These are phyloP conservation scores for Talaromyces rugulosus DNA, from an alignment of 2,329 filamentous ascomycete species.

Conservation along the genomic window DNA sequence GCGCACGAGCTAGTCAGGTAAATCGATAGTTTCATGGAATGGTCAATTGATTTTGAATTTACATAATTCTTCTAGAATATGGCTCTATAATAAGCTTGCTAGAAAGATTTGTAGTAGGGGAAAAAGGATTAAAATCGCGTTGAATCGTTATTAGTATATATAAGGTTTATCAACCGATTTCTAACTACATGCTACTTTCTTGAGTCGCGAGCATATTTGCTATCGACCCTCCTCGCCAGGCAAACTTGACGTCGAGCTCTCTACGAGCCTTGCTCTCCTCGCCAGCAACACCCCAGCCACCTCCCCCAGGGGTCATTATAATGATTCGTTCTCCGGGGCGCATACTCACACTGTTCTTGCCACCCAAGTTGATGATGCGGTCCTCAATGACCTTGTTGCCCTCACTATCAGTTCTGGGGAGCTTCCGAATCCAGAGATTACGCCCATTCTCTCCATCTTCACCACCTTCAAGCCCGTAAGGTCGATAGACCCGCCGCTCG, in stretches of 20 bases:
- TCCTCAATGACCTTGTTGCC: slow-evolving; percentile 15
- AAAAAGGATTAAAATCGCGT: neutral
- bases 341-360: slow-evolving; percentile 30
- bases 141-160: neutral
- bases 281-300: slow-evolving; percentile 40
- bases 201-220: slow-evolving; percentile 46
- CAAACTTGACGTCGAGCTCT: slow-evolving; percentile 55
- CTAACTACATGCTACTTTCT: slow-evolving; percentile 42
- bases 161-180: neutral
- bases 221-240: slow-evolving; percentile 59
- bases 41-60: neutral
- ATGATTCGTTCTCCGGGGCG: slow-evolving; percentile 35
- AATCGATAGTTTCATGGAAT: neutral
- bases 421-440: slow-evolving; percentile 77
- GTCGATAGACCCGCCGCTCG: slow-evolving; percentile 67
- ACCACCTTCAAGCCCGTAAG: slow-evolving; percentile 77
- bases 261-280: slow-evolving; percentile 49
- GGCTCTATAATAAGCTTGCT: neutral
- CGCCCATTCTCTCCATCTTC: slow-evolving; percentile 70
- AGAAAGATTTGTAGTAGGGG: neutral
- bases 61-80: neutral
- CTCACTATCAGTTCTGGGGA: slow-evolving; percentile 43
- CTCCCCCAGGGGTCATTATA: slow-evolving; percentile 35
- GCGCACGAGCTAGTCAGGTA: neutral
- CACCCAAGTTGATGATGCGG: slow-evolving; percentile 24